These are phyloP conservation scores for Backusella westeae DNA, from an alignment of 192 early-diverging fungal genomes.

Conservation along the genomic window DNA sequence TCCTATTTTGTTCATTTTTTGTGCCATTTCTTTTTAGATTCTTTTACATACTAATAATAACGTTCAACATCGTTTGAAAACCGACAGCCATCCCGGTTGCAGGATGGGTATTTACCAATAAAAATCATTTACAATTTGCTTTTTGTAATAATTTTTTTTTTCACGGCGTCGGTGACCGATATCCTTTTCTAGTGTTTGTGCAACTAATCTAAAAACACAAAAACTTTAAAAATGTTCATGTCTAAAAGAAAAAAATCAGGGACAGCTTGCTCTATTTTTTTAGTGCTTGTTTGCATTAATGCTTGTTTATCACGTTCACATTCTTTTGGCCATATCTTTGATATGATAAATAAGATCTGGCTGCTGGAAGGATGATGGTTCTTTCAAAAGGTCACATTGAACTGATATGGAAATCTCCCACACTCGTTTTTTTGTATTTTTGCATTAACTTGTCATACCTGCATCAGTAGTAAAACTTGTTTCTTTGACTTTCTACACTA, in stretches of 20 bases:
- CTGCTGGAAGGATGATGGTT: not conserved
- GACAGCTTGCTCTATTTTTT: not conserved
- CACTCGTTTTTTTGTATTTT: not conserved
- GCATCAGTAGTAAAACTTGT: no score
- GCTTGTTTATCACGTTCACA: not conserved
- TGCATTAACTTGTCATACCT: no score
- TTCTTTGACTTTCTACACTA: no score
- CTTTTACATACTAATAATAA: constrained; percentile 7
- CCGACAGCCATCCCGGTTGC: constrained; percentile 28
- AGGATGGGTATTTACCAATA: constrained; percentile 18
- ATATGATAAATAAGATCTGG: not conserved
- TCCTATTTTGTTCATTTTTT: constrained; percentile 18
- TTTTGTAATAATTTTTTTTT: not conserved
- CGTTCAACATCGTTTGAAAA: constrained; percentile 32
- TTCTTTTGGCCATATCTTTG: not conserved
- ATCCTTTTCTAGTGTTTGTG: not conserved
- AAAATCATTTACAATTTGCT: constrained; percentile 8
- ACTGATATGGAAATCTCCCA: not conserved
- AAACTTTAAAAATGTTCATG: not conserved
- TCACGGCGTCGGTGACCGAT: not conserved
- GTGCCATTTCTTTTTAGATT: constrained; percentile 16
- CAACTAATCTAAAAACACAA: not conserved
- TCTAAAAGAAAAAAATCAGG: not conserved
- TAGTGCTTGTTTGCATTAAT: not conserved
- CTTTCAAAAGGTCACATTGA: not conserved